phyloP scores from a whole-genome alignment of 768 basidiomycete species.

The Pleurotus giganteus region DNA sequence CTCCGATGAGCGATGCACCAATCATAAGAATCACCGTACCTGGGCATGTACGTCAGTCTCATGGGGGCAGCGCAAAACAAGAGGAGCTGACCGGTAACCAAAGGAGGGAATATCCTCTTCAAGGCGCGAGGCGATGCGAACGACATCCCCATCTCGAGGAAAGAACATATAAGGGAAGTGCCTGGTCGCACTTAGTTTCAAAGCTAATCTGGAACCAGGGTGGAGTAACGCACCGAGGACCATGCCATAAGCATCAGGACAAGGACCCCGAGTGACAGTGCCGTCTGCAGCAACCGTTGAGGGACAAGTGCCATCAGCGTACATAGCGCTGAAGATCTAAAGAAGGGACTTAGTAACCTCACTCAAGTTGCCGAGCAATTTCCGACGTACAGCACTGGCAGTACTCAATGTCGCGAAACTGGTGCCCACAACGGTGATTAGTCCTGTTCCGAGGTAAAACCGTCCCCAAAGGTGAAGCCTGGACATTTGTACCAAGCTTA shows the following conservation, averaged over 20 bases:
- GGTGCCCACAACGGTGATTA: slow-evolving; percentile 79
- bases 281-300: slow-evolving; percentile 57
- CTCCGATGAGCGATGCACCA: slow-evolving; percentile 73
- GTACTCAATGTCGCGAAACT: slow-evolving; percentile 79
- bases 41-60: slow-evolving; percentile 15
- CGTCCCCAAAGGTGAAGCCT: slow-evolving; percentile 55
- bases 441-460: slow-evolving; percentile 77
- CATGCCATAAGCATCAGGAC: slow-evolving; percentile 81
- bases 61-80: neutral
- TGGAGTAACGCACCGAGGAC: slow-evolving; percentile 52
- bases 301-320: slow-evolving; percentile 76
- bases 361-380: no score
- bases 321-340: slow-evolving; percentile 75
- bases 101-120: slow-evolving; percentile 72
- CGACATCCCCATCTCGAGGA: slow-evolving; percentile 77
- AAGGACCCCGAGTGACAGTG: slow-evolving; percentile 52
- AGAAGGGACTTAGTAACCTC: no score
- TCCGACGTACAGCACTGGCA: slow-evolving; percentile 59
- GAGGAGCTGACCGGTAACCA: slow-evolving; percentile 58
- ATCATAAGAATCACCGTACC: slow-evolving; percentile 82
- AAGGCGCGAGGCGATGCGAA: slow-evolving; percentile 67
- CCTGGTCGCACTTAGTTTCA: slow-evolving; percentile 33
- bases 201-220: neutral
- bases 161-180: slow-evolving; percentile 73
- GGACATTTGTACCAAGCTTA: slow-evolving; percentile 80